A percentile compares a stretch with the other conserved stretches of the same genome.
Conservation (phyloP, 1,284 basidiomycete species). For the Psilocybe mexicana region DNA sequence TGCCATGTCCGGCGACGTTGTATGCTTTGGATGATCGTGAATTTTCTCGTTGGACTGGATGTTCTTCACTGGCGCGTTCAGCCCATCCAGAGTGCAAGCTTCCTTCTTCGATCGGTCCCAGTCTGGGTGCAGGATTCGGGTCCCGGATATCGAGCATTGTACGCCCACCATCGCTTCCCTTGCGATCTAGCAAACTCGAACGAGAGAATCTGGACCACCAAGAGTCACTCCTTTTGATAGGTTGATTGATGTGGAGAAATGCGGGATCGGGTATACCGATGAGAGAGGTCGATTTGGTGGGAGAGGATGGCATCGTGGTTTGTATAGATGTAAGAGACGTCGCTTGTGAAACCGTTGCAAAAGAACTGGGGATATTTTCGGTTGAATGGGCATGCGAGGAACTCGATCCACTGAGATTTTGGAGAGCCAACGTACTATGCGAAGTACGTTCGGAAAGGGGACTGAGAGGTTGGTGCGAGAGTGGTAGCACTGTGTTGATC, state of each 20-base stretch:
- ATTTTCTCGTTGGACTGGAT: conserved; percentile 6
- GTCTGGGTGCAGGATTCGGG: conserved; percentile 65
- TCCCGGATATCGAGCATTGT: conserved; percentile 58
- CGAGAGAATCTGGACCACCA: conserved; percentile 51
- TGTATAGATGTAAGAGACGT: conserved; percentile 30
- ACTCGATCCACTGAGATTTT: conserved; percentile 25
- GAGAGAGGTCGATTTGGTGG: conserved; percentile 26
- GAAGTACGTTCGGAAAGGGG: conserved; percentile 42
- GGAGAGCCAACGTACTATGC: conserved; percentile 31
- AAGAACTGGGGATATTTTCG: conserved; percentile 31
- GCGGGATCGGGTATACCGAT: conserved; percentile 26
- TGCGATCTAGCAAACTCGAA: conserved; percentile 52
- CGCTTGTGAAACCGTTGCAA: conserved; percentile 23
- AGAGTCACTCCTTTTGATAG: conserved; percentile 43
- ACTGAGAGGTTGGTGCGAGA: conserved; percentile 35
- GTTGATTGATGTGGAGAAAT: conserved; percentile 24
- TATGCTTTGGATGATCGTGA: conserved; percentile 24
- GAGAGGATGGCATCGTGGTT: conserved; percentile 20
- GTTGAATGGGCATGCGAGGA: conserved; percentile 32
- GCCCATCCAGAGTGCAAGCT: conserved; percentile 27
- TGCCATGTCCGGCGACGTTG: conserved; percentile 37
- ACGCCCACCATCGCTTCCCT: conserved; percentile 46
- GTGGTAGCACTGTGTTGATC: conserved; percentile 34
- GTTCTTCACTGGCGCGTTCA: conserved; percentile 6
- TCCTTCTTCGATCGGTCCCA: conserved; percentile 57